Percentiles rank a stretch among this genome's conserved stretches.
Evolutionary conservation across 179 eudicot species (phyloP).

Genomic region (Silene noctiflora): DNA sequence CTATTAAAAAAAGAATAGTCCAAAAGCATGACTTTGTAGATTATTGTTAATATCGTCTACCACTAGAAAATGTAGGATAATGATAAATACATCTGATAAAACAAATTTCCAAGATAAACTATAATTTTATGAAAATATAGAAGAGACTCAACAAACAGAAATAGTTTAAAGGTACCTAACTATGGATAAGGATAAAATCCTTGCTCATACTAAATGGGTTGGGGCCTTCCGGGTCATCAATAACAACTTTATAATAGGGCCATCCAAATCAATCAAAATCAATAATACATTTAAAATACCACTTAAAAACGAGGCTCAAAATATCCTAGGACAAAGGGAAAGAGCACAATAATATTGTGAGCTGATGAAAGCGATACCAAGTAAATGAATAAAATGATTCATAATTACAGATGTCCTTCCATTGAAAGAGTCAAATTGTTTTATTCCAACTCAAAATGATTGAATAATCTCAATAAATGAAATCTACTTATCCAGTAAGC

Average conservation of each 20-base stretch:
- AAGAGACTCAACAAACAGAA: conserved; percentile 4
- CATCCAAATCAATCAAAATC: conserved; percentile 11
- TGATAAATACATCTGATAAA: background rate
- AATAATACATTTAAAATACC: conserved; percentile 1
- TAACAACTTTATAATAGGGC: background rate
- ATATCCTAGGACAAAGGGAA: background rate
- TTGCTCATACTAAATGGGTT: conserved; percentile 11
- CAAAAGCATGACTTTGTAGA: background rate
- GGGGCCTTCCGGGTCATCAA: background rate
- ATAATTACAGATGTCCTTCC: background rate
- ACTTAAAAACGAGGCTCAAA: background rate
- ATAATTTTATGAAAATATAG: background rate
- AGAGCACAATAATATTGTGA: background rate
- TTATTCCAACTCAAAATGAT: background rate
- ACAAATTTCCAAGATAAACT: background rate
- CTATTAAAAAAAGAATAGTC: background rate
- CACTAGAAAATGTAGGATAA: conserved; percentile 10
- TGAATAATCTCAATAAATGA: no score
- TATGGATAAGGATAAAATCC: conserved; percentile 20
- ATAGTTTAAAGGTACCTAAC: background rate
- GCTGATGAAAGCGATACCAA: background rate
- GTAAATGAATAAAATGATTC: background rate
- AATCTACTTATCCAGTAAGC: conserved; percentile 1
- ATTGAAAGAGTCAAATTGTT: background rate
- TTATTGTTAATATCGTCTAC: background rate